Percentiles rank a stretch among this genome's conserved stretches.
Conservation (phyloP, 2,329 filamentous ascomycete species). For the Ophiocordyceps unilateralis region DNA sequence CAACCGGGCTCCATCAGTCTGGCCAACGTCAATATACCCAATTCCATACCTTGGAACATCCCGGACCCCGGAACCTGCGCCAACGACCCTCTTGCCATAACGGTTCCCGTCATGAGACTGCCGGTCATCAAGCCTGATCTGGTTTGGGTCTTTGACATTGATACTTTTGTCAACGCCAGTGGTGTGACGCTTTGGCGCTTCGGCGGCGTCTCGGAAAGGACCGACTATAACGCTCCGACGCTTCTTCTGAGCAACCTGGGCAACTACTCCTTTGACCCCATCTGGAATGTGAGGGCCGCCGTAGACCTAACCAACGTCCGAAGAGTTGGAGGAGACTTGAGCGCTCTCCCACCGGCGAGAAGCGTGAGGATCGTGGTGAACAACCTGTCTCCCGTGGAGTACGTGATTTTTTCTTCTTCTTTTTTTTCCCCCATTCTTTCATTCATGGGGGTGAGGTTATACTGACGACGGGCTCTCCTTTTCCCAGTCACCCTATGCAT, state of each 20-base stretch:
- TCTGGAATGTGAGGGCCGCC: slow-evolving; percentile 39
- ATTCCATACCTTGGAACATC: slow-evolving; percentile 28
- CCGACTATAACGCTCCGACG: slow-evolving; percentile 42
- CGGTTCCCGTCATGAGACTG: slow-evolving; percentile 34
- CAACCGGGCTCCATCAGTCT: background rate
- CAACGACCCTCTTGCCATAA: slow-evolving; percentile 37
- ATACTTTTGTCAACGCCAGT: slow-evolving; percentile 28
- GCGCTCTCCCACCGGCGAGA: slow-evolving; percentile 25
- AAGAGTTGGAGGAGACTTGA: slow-evolving; percentile 38
- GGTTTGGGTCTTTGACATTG: slow-evolving; percentile 28
- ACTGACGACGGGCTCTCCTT: too few species aligned
- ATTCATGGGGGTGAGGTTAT: too few species aligned
- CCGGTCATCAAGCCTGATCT: slow-evolving; percentile 21
- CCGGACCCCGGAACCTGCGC: slow-evolving; percentile 33
- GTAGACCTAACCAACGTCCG: slow-evolving; percentile 35
- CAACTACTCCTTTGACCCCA: slow-evolving; percentile 31
- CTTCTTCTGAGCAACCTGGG: slow-evolving; percentile 32
- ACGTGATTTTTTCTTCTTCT: slow-evolving; percentile 21
- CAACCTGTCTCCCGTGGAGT: slow-evolving; percentile 29
- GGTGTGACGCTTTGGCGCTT: slow-evolving; percentile 35
- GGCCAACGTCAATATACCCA: slow-evolving; percentile 21
- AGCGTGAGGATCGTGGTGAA: slow-evolving; percentile 41
- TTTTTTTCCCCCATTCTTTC: too few species aligned
- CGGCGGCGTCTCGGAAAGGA: slow-evolving; percentile 30
- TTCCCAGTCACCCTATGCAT: slow-evolving; percentile 45